Conservation (phyloP, 139 green algal species). For the Coelastrella sp. region DNA sequence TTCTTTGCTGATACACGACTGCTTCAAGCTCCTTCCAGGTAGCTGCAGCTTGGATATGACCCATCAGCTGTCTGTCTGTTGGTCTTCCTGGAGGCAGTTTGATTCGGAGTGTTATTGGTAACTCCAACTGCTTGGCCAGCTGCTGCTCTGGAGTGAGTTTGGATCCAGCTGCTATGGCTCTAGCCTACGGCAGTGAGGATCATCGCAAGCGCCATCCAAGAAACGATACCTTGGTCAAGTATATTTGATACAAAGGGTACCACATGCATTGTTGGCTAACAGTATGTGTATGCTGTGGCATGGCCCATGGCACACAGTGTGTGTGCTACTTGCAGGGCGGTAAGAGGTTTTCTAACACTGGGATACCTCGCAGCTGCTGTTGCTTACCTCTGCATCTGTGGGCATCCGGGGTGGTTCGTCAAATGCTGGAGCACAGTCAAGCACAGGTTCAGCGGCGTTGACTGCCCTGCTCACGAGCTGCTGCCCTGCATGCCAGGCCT, state of each 20-base stretch:
- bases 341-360: too few relatives aligned
- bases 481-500: not conserved
- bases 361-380: too few relatives aligned
- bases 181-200: not conserved
- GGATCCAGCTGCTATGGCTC: not conserved
- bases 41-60: conserved; percentile 1
- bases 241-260: too few relatives aligned
- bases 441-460: not conserved
- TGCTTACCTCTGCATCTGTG: not conserved
- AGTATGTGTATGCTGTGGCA: too few relatives aligned
- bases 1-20: not conserved
- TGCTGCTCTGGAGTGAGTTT: conserved; percentile 23
- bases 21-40: conserved; percentile 31
- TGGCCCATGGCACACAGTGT: too few relatives aligned
- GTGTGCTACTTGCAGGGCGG: too few relatives aligned
- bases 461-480: too few relatives aligned
- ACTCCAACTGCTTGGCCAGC: conserved; percentile 21
- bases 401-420: not conserved
- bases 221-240: too few relatives aligned
- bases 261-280: too few relatives aligned
- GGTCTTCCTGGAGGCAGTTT: not conserved
- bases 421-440: not conserved
- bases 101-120: conserved; percentile 14
- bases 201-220: too few relatives aligned
- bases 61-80: conserved; percentile 18